These are phyloP conservation scores for Euphorbia schlechtendalii DNA, from an alignment of 441 rosid species.

Conservation along the genomic window DNA sequence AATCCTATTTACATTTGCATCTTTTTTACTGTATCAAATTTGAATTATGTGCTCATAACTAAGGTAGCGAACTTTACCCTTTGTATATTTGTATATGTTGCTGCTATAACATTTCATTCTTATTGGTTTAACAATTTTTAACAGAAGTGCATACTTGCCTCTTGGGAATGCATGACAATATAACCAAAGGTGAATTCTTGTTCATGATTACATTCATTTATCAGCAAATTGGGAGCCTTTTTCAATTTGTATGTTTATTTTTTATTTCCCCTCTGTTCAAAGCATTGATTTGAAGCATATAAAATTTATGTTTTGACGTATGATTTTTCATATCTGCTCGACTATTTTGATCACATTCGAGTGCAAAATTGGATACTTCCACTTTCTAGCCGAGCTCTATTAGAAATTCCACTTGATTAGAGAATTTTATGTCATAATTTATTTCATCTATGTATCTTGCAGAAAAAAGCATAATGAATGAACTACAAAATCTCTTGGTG, in stretches of 20 bases:
- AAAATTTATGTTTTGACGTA: background rate
- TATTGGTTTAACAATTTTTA: constrained; percentile 14
- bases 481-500: constrained; percentile 41
- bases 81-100: too few relatives aligned
- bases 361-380: background rate
- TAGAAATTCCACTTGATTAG: background rate
- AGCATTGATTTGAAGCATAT: background rate
- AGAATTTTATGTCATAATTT: constrained; percentile 3
- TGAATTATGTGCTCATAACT: too few relatives aligned
- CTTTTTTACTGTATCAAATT: too few relatives aligned
- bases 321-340: background rate
- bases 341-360: background rate
- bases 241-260: background rate
- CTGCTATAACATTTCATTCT: too few relatives aligned
- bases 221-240: background rate
- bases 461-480: constrained; percentile 50
- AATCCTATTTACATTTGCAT: too few relatives aligned
- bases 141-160: constrained; percentile 54
- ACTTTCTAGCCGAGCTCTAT: background rate
- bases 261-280: background rate
- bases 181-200: constrained; percentile 45
- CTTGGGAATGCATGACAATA: constrained; percentile 49
- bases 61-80: too few relatives aligned
- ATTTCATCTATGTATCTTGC: constrained; percentile 21
- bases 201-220: background rate